phyloP scores from a whole-genome alignment of 2,329 filamentous ascomycete species.

The Myriosclerotinia scirpicola region DNA sequence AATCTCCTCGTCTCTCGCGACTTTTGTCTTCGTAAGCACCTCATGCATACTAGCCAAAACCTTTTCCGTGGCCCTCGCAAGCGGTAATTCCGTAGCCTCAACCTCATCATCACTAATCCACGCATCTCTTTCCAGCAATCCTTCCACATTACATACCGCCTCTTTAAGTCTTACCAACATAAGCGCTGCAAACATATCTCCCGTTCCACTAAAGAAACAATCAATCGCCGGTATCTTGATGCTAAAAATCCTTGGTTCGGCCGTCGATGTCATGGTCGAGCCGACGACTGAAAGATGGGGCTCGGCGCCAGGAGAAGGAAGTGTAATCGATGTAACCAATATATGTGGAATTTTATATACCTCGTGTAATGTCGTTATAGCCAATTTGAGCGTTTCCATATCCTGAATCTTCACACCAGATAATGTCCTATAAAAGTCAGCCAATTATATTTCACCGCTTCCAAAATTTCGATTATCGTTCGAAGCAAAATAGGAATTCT shows the following conservation, averaged over 20 bases:
- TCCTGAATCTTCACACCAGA: constrained; percentile 82
- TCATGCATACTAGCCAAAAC: constrained; percentile 92
- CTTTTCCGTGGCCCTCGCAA: constrained; percentile 80
- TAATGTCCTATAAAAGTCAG: constrained; percentile 59
- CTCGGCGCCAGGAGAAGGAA: constrained; percentile 55
- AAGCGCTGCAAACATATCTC: constrained; percentile 96
- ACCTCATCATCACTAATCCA: constrained; percentile 81
- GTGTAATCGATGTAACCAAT: constrained; percentile 82
- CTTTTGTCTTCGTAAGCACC: constrained; percentile 67
- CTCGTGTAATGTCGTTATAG: constrained; percentile 75
- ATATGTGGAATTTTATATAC: constrained; percentile 80
- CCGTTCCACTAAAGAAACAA: constrained; percentile 93
- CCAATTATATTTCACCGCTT: background rate
- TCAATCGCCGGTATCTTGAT: constrained; percentile 85
- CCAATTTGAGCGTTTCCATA: constrained; percentile 67
- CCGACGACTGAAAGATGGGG: constrained; percentile 71
- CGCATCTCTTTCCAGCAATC: constrained; percentile 54
- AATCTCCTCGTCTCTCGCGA: constrained; percentile 66
- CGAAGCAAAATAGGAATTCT: constrained; percentile 40
- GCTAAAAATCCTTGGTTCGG: constrained; percentile 78
- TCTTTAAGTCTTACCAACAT: constrained; percentile 86
- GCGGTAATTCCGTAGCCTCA: constrained; percentile 67
- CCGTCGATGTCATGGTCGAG: constrained; percentile 65
- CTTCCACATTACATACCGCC: constrained; percentile 57
- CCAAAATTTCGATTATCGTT: background rate